A percentile compares a stretch with the other conserved stretches of the same genome.
These are phyloP conservation scores for Amaranthus tricolor DNA, from an alignment of 179 eudicot species.

Conservation along the genomic window DNA sequence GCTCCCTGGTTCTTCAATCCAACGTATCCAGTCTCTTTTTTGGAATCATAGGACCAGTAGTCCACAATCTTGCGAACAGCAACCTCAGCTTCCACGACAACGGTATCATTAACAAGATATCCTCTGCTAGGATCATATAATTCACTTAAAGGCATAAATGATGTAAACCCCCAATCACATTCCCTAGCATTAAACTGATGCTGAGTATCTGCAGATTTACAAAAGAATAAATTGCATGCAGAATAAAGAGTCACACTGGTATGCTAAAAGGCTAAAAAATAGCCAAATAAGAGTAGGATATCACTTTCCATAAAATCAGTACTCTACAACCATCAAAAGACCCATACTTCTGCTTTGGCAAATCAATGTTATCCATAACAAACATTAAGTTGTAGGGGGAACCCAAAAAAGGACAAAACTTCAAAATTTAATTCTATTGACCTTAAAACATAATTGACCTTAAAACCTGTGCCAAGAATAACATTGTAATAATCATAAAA, in stretches of 20 bases:
- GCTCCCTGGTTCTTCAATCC: conserved; percentile 97
- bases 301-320: neutral
- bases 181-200: conserved; percentile 85
- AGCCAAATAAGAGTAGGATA: neutral
- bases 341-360: neutral
- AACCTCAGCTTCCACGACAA: conserved; percentile 81
- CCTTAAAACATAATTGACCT: neutral
- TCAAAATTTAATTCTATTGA: neutral
- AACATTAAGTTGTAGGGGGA: neutral
- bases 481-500: neutral
- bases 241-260: neutral
- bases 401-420: neutral
- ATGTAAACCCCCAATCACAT: conserved; percentile 95
- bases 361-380: neutral
- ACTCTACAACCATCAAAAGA: neutral
- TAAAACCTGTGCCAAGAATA: neutral
- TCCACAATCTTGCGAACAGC: conserved; percentile 71
- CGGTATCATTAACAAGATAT: conserved; percentile 69
- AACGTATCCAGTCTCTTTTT: conserved; percentile 93
- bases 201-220: conserved; percentile 62
- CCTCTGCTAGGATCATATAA: conserved; percentile 78
- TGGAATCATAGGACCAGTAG: conserved; percentile 78
- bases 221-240: conserved; percentile 11
- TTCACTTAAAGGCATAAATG: conserved; percentile 83
- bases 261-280: neutral